phyloP scores from a whole-genome alignment of 192 early-diverging fungal species.

The Lobosporangium transversale region DNA sequence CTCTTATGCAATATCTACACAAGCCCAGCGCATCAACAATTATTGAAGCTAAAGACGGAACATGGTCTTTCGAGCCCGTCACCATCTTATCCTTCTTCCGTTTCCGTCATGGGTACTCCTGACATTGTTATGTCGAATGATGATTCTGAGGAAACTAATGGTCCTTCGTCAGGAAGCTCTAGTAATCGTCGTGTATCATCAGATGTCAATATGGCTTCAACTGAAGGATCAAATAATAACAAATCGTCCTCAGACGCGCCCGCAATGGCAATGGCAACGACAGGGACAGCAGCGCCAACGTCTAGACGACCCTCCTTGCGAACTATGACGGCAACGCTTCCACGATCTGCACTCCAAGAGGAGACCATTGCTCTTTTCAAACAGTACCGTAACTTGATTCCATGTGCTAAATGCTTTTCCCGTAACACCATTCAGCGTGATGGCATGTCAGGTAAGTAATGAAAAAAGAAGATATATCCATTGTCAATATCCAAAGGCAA shows the following conservation, averaged over 20 bases:
- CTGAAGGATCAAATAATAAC: background rate
- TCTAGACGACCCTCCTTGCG: constrained; percentile 33
- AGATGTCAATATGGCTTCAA: constrained; percentile 12
- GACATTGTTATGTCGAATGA: constrained; percentile 23
- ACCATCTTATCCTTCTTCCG: too few relatives aligned
- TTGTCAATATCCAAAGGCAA: background rate
- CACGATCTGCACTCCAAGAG: constrained; percentile 41
- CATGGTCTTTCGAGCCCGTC: constrained; percentile 15
- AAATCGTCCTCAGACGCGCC: background rate
- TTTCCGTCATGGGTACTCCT: background rate
- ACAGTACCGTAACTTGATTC: constrained; percentile 38
- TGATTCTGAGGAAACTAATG: constrained; percentile 4
- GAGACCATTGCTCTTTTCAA: constrained; percentile 48
- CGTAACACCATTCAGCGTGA: constrained; percentile 52
- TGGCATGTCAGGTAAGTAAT: constrained; percentile 51
- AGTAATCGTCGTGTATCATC: constrained; percentile 20
- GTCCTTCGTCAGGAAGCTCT: background rate
- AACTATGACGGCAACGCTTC: constrained; percentile 34
- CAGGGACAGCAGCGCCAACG: constrained; percentile 20
- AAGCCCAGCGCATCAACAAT: constrained; percentile 39
- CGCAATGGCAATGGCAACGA: too few relatives aligned
- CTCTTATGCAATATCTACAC: constrained; percentile 2
- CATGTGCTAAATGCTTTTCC: constrained; percentile 45
- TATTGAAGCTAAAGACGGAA: constrained; percentile 29
- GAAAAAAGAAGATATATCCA: background rate